A percentile compares a stretch with the other conserved stretches of the same genome.
These are phyloP conservation scores for Alternaria infectoria DNA, from an alignment of 2,329 filamentous ascomycete species.

Conservation along the genomic window DNA sequence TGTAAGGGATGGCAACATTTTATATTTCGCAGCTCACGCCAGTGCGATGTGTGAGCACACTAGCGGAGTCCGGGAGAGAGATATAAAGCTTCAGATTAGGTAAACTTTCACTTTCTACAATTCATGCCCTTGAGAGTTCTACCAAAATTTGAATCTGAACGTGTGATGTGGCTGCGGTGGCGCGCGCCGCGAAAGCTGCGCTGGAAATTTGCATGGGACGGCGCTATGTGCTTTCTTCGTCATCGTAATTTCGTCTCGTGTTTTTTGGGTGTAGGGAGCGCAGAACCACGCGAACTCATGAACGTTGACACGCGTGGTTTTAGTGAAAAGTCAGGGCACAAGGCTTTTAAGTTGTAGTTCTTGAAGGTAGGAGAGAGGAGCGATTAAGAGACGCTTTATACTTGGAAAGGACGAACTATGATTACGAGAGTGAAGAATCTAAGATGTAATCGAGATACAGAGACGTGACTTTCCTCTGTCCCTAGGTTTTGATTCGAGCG, in stretches of 20 bases:
- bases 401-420: background rate
- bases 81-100: background rate
- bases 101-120: background rate
- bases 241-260: background rate
- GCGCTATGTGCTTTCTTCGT: background rate
- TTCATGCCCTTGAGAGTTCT: background rate
- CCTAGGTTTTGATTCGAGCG: background rate
- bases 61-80: background rate
- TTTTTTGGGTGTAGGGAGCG: background rate
- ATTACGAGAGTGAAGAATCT: too few species aligned
- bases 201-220: background rate
- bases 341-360: background rate
- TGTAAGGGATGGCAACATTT: background rate
- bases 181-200: background rate
- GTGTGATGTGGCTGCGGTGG: background rate
- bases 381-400: background rate
- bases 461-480: too few species aligned
- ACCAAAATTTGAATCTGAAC: fast-evolving
- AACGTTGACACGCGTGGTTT: background rate
- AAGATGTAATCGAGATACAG: too few species aligned
- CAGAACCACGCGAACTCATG: background rate
- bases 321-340: background rate
- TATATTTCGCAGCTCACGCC: background rate
- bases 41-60: background rate
- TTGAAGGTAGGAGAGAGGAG: background rate